phyloP scores from a whole-genome alignment of 176 grass and related monocot species.

The Oryza meridionalis region DNA sequence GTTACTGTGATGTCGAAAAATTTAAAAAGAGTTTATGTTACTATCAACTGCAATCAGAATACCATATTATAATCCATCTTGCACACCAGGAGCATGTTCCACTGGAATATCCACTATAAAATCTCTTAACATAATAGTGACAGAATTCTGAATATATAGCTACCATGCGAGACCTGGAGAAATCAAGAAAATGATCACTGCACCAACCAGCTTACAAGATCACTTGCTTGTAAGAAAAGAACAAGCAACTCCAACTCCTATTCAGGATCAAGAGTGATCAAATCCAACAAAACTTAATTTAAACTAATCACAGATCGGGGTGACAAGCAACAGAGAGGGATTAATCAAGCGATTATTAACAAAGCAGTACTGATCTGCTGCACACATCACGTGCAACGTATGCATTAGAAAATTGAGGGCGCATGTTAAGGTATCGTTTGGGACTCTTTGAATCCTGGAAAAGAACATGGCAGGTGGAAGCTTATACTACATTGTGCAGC shows the following conservation, averaged over 20 bases:
- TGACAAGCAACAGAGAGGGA: not conserved
- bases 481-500: not conserved
- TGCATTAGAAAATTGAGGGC: slow-evolving; percentile 16
- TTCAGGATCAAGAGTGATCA: not conserved
- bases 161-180: not conserved
- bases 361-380: not conserved
- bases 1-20: not conserved
- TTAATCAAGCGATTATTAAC: slow-evolving; percentile 1
- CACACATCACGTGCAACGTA: slow-evolving; percentile 32
- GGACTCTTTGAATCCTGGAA: not conserved
- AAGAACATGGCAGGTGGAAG: slow-evolving; percentile 23
- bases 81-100: not conserved
- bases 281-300: not conserved
- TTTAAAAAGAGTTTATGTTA: not conserved
- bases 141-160: not conserved
- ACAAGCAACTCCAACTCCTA: not conserved
- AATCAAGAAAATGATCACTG: not conserved
- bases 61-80: not conserved
- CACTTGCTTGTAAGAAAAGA: not conserved
- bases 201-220: not conserved
- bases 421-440: slow-evolving; percentile 17
- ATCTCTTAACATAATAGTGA: not conserved
- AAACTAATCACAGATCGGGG: slow-evolving; percentile 15
- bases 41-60: not conserved
- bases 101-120: not conserved